These are phyloP conservation scores for Pseudogymnoascus sp. DNA, from an alignment of 2,329 filamentous ascomycete species.

Conservation along the genomic window DNA sequence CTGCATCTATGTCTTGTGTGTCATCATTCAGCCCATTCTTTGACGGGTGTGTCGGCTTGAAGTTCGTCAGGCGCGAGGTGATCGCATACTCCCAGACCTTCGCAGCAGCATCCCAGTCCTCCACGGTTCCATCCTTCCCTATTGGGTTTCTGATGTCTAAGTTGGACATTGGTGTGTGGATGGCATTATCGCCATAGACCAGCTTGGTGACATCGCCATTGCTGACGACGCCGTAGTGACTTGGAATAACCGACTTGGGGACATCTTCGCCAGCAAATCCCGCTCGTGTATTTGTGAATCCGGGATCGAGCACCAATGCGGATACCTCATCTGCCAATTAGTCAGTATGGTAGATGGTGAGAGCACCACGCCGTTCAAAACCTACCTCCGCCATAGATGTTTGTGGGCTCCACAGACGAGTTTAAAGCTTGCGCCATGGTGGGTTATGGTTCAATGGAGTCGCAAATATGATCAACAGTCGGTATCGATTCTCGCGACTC, in stretches of 20 bases:
- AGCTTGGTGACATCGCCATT: slow-evolving; percentile 44
- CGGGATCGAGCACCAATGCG: slow-evolving; percentile 90
- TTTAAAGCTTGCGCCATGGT: slow-evolving; percentile 40
- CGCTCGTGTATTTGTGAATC: slow-evolving; percentile 82
- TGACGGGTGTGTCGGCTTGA: slow-evolving; percentile 57
- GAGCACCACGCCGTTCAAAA: slow-evolving; percentile 13
- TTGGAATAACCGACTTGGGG: slow-evolving; percentile 86
- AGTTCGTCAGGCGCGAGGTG: slow-evolving; percentile 75
- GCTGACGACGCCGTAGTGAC: slow-evolving; percentile 65
- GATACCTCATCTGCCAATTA: slow-evolving; percentile 76
- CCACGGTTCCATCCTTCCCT: slow-evolving; percentile 77
- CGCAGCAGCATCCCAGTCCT: slow-evolving; percentile 90
- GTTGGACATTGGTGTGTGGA: slow-evolving; percentile 65
- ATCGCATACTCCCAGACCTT: slow-evolving; percentile 91
- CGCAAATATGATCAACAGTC: slow-evolving; percentile 2
- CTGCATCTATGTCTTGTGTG: slow-evolving; percentile 47
- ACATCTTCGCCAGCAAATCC: slow-evolving; percentile 97
- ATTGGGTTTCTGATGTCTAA: slow-evolving; percentile 90
- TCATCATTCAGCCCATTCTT: slow-evolving; percentile 74
- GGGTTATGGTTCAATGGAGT: neutral
- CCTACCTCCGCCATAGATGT: slow-evolving; percentile 56
- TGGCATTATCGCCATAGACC: slow-evolving; percentile 83
- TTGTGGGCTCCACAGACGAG: slow-evolving; percentile 49
- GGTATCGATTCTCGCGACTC: slow-evolving; percentile 6
- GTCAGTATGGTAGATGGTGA: slow-evolving; percentile 6